A percentile compares a stretch with the other conserved stretches of the same genome.
Evolutionary conservation across 1,284 basidiomycete genomes (phyloP).

Genomic region (Tilletia walkeri): DNA sequence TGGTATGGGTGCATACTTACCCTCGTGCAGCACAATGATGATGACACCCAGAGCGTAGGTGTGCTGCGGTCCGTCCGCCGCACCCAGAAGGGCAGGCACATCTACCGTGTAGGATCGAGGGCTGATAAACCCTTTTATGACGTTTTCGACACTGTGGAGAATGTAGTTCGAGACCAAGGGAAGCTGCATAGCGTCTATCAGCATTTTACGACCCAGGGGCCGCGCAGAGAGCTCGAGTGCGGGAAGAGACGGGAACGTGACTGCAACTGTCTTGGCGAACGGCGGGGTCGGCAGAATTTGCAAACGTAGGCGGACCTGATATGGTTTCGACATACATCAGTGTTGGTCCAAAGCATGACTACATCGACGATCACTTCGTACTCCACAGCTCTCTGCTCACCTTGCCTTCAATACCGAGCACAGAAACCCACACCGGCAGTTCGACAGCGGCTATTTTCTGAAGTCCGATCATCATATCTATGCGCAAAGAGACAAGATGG

Average conservation of each 20-base stretch:
- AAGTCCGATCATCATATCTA: conserved; percentile 43
- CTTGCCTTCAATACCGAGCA: conserved; percentile 49
- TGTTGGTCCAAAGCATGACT: background rate
- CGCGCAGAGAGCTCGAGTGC: conserved; percentile 49
- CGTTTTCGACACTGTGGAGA: conserved; percentile 40
- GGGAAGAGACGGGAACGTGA: conserved; percentile 44
- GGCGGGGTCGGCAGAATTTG: conserved; percentile 46
- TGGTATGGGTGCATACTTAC: background rate
- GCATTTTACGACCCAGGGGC: conserved; percentile 47
- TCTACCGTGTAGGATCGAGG: conserved; percentile 48
- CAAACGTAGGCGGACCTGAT: conserved; percentile 34
- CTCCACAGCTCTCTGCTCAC: conserved; percentile 18
- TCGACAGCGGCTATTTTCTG: conserved; percentile 51
- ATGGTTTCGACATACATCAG: background rate
- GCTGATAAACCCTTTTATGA: conserved; percentile 46
- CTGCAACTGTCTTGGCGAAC: conserved; percentile 47
- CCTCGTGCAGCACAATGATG: conserved; percentile 40
- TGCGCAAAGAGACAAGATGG: background rate
- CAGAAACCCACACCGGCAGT: conserved; percentile 49
- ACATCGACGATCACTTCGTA: no score
- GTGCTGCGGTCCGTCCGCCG: conserved; percentile 44
- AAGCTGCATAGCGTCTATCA: conserved; percentile 53
- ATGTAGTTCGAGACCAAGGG: conserved; percentile 48
- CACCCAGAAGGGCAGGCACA: conserved; percentile 38
- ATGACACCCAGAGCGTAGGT: conserved; percentile 45